Evolutionary conservation across 352 stramenopile genomes (phyloP), one percentile per base, ranked within the genome.

Genomic region (Phytophthora cajani): DNA sequence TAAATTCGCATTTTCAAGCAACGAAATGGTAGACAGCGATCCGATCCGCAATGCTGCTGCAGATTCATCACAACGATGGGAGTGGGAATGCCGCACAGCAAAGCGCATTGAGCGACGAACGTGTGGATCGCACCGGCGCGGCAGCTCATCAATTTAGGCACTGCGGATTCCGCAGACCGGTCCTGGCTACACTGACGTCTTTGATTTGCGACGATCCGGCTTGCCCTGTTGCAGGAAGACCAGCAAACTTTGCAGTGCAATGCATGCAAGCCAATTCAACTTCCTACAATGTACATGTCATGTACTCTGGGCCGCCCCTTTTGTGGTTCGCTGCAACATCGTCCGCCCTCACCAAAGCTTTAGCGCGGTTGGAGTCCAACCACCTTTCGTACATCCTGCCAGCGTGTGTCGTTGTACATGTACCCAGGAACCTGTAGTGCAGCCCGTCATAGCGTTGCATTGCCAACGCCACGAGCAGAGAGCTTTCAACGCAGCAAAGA

Each of bases 151-250:
- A 11, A 8, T 33, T 65, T 58, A 23, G 58, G 44, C 47, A 42
- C 47, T 27, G 23, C 23, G 23, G 23, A 27, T 27, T 27, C 42
- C 21, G 59, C 30, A 40, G 47, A 67, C 23, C 23, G 11, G 44
- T 17, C 55, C 51, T 25, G 27, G 42, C 58, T 27, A 27, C 51
- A 64, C 66, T 72, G 66, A 68, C 66, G 59, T 36, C 60, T 72
- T 68, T 64, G 66, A 72, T 72, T 72, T 72, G 66, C 66, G 27
- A 30, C 42, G 58, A 53, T 58, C 59, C 55, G 66, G 60, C 66
- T 73, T 64, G 65, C 46, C 58, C 50, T 36, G 7, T 3, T 16
- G 58, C 52, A 60, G 51, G 12, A 27, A 50, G 38, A 27, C 19
- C 38, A 9, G 38, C 38, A 44, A 44, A 44, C 7, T 36, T 44